Conservation (phyloP, 768 basidiomycete species). For the Calvatia gigantea region DNA sequence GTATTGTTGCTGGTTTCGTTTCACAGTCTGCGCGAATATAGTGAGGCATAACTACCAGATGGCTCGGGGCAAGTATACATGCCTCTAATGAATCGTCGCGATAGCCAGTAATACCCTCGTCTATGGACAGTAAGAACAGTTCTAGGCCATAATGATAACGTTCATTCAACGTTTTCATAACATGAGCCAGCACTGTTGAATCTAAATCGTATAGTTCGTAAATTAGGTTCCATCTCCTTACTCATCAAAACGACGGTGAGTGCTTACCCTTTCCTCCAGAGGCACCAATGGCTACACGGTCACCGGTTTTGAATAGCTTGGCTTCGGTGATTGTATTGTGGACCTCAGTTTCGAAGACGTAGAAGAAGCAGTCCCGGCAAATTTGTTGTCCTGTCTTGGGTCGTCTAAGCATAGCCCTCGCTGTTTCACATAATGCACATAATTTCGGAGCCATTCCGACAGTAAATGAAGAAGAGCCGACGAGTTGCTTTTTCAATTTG, state of each 20-base stretch:
- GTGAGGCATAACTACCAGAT: background rate
- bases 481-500: background rate
- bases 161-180: constrained; percentile 94
- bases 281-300: constrained; percentile 95
- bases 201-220: constrained; percentile 47
- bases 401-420: constrained; percentile 85
- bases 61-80: constrained; percentile 2
- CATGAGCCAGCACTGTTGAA: constrained; percentile 95
- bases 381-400: constrained; percentile 98
- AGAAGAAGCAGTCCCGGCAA: constrained; percentile 94
- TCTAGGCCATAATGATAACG: constrained; percentile 91
- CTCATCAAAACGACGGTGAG: background rate
- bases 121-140: constrained; percentile 91
- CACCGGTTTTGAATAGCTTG: constrained; percentile 80
- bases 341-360: constrained; percentile 96
- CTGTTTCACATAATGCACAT: constrained; percentile 73
- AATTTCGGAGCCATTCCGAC: constrained; percentile 69
- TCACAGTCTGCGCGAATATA: constrained; percentile 87
- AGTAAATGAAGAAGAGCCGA: background rate
- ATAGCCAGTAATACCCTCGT: constrained; percentile 98
- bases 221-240: constrained; percentile 7
- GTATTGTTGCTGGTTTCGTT: constrained; percentile 95
- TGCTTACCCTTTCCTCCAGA: constrained; percentile 92
- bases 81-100: constrained; percentile 97
- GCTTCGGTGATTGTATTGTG: constrained; percentile 92